A percentile compares a stretch with the other conserved stretches of the same genome.
Conservation (phyloP, 2,329 filamentous ascomycete species). For the Fusarium solani-melongenae region DNA sequence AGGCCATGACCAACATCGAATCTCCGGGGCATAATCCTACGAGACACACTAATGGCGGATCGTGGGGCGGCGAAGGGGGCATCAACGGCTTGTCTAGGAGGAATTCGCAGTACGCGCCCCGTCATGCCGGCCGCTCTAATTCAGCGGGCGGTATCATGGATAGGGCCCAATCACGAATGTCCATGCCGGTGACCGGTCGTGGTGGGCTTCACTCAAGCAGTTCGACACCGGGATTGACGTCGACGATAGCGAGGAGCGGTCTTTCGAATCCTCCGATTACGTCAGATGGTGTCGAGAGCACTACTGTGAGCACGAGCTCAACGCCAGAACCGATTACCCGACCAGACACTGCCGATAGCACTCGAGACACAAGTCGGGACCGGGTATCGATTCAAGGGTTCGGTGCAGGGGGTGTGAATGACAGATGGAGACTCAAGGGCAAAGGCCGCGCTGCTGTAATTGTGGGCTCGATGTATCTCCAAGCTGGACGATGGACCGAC, state of each 20-base stretch:
- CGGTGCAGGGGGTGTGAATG: conserved; percentile 75
- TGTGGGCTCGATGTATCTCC: conserved; percentile 86
- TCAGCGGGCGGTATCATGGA: conserved; percentile 67
- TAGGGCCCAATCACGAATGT: conserved; percentile 77
- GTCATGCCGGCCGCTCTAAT: conserved; percentile 59
- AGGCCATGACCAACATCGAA: conserved; percentile 79
- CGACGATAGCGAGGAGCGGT: conserved; percentile 62
- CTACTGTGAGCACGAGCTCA: conserved; percentile 47
- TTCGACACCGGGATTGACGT: conserved; percentile 61
- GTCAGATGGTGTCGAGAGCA: conserved; percentile 59
- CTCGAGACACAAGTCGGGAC: conserved; percentile 64
- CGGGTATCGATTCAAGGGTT: conserved; percentile 77
- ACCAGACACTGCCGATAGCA: conserved; percentile 55
- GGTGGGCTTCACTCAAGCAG: conserved; percentile 55
- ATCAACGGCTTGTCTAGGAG: conserved; percentile 56
- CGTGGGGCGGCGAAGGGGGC: conserved; percentile 54
- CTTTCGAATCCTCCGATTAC: conserved; percentile 61
- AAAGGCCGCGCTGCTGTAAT: conserved; percentile 83
- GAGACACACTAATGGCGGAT: conserved; percentile 54
- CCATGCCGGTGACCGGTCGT: conserved; percentile 74
- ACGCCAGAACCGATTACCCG: conserved; percentile 56
- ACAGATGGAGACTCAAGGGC: conserved; percentile 82
- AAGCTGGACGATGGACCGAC: conserved; percentile 90
- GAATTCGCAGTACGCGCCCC: conserved; percentile 66
- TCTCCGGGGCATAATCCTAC: conserved; percentile 71